Conservation (phyloP, 257 asterid genomes). For the Solanum gracilifrons region DNA sequence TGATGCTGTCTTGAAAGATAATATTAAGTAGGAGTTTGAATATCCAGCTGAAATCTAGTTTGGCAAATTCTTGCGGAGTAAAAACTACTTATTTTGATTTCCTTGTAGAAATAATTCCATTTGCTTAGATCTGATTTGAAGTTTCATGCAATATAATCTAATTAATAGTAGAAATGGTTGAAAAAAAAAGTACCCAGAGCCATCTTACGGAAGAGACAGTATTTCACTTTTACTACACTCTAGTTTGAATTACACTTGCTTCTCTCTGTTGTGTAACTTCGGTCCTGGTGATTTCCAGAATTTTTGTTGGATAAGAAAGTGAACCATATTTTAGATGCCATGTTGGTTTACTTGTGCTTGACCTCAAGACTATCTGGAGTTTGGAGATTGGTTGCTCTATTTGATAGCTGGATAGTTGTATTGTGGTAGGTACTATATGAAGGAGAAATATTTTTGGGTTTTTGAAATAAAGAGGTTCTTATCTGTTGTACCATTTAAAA, state of each 20-base stretch:
- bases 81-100: neutral
- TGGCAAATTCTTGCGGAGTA: neutral
- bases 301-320: neutral
- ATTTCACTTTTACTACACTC: neutral
- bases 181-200: neutral
- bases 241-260: neutral
- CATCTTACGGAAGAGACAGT: neutral
- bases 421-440: neutral
- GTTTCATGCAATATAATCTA: neutral
- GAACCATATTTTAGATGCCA: neutral
- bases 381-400: neutral
- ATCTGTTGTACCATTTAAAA: neutral
- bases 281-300: neutral
- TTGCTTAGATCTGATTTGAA: neutral
- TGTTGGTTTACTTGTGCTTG: neutral
- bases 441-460: neutral
- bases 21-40: neutral
- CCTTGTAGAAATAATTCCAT: neutral
- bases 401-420: neutral
- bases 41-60: neutral
- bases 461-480: neutral
- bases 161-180: neutral
- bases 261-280: neutral
- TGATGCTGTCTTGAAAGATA: neutral
- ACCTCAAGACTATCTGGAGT: neutral